Base-by-base conservation (phyloP, 164 flowering plant genomes). In the Liriodendron chinense region DNA sequence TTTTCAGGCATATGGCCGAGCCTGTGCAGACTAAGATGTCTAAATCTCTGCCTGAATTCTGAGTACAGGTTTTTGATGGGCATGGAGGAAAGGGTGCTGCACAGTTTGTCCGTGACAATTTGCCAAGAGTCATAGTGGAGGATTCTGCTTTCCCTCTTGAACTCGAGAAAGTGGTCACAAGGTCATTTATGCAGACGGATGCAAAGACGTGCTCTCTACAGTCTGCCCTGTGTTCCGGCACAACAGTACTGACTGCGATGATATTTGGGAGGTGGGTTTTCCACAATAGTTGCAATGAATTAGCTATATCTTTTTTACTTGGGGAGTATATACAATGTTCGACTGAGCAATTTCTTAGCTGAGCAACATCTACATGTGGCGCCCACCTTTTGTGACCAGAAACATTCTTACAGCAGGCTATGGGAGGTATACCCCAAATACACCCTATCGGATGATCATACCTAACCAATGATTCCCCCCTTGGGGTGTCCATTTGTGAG, bases 61-160 rank as follows among this genome's bases (percentile, higher is more conserved):
- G 53, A 22, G 23, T 34, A 61, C 82, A 95, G 99, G 98, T 95
- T 56, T 95, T 95, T 86, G 99, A 93, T 87, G 99, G 99, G 47
- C 99, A 95, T 86, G 97, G 89, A 64, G 98, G 99, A 76, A 90
- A 89, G 74, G 87, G 81, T 78, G 99, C 98, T 20, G 93, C 99
- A 48, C 83, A 87, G n/a, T 95, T 89, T 84, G 99, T 91, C 22
- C 88, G 99, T 23, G 97, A 93, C 71, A 87, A 91, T 79, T 85
- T 95, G 83, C 99, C 99, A 12, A 87, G 92, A 75, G 82, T 92
- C 47, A 91, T 95, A 71, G 97, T 88, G 16, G 94, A 92, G 77
- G 98, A 95, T 90, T 87, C 92, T 50, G 92, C 91, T 81, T 93
- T 95, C 71, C 99, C 99, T n/a, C 65, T 88, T 69, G 89, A 92